These are phyloP conservation scores for Apiospora aurea DNA, from an alignment of 2,329 filamentous ascomycete genomes.

Conservation along the genomic window DNA sequence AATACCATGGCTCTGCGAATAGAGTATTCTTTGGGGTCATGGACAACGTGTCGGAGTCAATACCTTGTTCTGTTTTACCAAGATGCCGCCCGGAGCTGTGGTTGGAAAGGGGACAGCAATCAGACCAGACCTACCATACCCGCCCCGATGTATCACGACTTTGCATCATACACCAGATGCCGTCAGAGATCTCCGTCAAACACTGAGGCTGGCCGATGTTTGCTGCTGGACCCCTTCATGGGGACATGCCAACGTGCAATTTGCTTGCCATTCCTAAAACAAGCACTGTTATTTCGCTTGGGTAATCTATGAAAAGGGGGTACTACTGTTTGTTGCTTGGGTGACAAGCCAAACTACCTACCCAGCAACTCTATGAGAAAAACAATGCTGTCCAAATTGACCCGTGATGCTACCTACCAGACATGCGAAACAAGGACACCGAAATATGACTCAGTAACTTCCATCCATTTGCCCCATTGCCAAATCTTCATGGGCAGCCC, in stretches of 20 bases:
- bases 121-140: background rate
- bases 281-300: background rate
- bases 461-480: conserved; percentile 29
- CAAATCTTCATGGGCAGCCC: conserved; percentile 37
- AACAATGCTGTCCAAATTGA: background rate
- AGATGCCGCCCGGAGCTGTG: background rate
- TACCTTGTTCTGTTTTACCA: background rate
- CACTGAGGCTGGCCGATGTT: background rate
- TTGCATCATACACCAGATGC: background rate
- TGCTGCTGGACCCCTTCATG: background rate
- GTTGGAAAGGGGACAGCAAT: background rate
- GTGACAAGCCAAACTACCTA: background rate
- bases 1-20: too few species aligned
- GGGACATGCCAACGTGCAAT: background rate
- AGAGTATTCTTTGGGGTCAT: too few species aligned
- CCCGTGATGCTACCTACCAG: background rate
- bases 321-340: background rate
- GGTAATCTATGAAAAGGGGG: background rate
- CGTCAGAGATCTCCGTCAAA: conserved; percentile 6
- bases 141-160: background rate
- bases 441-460: conserved; percentile 22
- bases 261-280: conserved; percentile 10
- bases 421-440: background rate
- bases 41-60: background rate
- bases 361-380: background rate